phyloP scores from a whole-genome alignment of 345 rosid genomes.

The Lagerstroemia speciosa region DNA sequence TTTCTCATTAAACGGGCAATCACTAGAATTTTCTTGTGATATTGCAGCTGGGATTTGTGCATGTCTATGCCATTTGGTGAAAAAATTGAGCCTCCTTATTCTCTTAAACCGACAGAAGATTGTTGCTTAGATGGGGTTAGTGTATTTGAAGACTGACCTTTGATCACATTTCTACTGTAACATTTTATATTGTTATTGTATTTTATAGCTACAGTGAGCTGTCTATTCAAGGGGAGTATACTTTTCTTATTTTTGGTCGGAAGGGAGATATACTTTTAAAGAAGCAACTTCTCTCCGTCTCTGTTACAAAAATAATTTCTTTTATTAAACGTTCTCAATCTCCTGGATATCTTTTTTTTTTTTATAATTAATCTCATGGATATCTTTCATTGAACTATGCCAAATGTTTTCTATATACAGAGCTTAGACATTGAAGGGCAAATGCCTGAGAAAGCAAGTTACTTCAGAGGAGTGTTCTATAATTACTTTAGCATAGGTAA shows the following conservation, averaged over 20 bases:
- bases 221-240: not conserved
- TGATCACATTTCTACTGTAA: not conserved
- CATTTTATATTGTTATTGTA: not conserved
- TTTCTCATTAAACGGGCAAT: not conserved
- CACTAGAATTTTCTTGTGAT: constrained; percentile 9
- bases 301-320: not conserved
- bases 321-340: not conserved
- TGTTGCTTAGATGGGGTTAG: constrained; percentile 52
- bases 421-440: constrained; percentile 53
- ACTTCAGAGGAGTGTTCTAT: constrained; percentile 81
- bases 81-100: constrained; percentile 63
- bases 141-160: not conserved
- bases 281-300: too few relatives aligned
- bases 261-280: not conserved
- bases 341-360: not conserved
- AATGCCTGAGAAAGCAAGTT: constrained; percentile 41
- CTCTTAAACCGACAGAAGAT: constrained; percentile 56
- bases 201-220: not conserved
- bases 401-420: constrained; percentile 29
- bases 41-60: constrained; percentile 65
- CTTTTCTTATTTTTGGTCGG: not conserved
- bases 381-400: not conserved
- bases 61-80: constrained; percentile 65
- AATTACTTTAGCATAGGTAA: constrained; percentile 94
- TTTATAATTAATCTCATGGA: not conserved